phyloP scores from a whole-genome alignment of 805 yeast species.

The Candida ponderosae region DNA sequence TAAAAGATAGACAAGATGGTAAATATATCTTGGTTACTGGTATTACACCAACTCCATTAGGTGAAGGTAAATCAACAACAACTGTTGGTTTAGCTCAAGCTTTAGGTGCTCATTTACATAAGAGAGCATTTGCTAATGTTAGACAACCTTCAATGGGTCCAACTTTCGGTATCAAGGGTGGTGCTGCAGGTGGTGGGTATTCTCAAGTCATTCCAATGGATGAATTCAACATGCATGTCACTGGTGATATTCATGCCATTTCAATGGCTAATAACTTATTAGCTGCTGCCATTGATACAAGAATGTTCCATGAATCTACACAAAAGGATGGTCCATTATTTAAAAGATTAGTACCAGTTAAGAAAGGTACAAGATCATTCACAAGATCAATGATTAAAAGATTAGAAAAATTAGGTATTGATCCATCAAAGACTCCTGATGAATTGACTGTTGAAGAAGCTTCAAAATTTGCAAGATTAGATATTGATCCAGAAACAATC shows the following conservation, averaged over 20 bases:
- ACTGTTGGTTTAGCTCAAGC: conserved; percentile 81
- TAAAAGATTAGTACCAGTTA: conserved; percentile 67
- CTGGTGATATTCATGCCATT: conserved; percentile 83
- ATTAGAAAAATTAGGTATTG: conserved; percentile 59
- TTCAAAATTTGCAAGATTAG: conserved; percentile 54
- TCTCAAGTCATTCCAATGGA: conserved; percentile 87
- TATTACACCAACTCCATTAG: conserved; percentile 80
- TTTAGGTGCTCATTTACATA: conserved; percentile 63
- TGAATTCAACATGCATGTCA: conserved; percentile 78
- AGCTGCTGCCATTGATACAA: conserved; percentile 81
- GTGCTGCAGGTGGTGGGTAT: conserved; percentile 89
- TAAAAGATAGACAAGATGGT: conserved; percentile 54
- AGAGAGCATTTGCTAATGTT: conserved; percentile 70
- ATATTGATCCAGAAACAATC: conserved; percentile 72
- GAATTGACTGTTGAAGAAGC: conserved; percentile 66
- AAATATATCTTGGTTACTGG: conserved; percentile 74
- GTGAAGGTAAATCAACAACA: conserved; percentile 82
- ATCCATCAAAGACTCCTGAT: conserved; percentile 65
- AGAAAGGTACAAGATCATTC: conserved; percentile 63
- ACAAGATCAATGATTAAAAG: conserved; percentile 62
- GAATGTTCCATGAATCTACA: conserved; percentile 78
- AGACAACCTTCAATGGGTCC: conserved; percentile 90
- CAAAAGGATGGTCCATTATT: conserved; percentile 69
- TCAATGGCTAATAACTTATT: conserved; percentile 74
- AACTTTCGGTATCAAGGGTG: conserved; percentile 82